phyloP scores from a whole-genome alignment of 495 filamentous ascomycete species.

The Penicillium subrubescens region DNA sequence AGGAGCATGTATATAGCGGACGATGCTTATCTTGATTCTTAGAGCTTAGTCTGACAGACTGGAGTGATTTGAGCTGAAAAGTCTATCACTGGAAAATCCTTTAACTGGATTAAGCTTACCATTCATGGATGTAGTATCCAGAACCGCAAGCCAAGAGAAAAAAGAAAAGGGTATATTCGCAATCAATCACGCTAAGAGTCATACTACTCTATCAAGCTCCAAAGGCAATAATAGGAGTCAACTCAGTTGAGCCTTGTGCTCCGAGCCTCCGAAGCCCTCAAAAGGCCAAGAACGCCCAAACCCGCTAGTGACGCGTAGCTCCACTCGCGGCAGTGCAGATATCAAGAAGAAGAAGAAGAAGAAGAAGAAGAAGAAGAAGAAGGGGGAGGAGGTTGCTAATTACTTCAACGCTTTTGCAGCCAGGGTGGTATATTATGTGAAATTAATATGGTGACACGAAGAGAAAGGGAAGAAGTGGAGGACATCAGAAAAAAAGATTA shows the following conservation, averaged over 20 bases:
- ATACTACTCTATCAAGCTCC: background rate
- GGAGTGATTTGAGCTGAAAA: too few species aligned
- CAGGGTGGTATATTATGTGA: conserved; percentile 19
- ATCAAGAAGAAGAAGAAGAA: background rate
- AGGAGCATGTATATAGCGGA: background rate
- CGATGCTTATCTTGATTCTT: background rate
- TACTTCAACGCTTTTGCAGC: conserved; percentile 6
- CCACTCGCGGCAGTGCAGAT: background rate
- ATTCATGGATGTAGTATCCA: background rate
- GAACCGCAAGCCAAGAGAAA: background rate
- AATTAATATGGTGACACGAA: conserved; percentile 2
- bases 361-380: background rate
- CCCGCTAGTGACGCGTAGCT: background rate
- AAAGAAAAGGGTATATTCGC: background rate
- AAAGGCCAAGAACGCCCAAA: conserved; percentile 1
- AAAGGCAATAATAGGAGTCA: background rate
- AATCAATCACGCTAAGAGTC: background rate
- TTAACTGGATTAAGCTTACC: background rate
- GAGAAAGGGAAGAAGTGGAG: conserved; percentile 4
- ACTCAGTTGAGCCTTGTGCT: background rate
- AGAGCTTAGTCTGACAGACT: too few species aligned
- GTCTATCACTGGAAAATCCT: too few species aligned
- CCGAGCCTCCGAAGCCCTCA: background rate
- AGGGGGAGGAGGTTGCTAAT: background rate
- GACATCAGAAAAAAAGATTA: conserved; percentile 13